These are phyloP conservation scores for Penicillium crystallinum DNA, from an alignment of 495 filamentous ascomycete genomes.

Conservation along the genomic window DNA sequence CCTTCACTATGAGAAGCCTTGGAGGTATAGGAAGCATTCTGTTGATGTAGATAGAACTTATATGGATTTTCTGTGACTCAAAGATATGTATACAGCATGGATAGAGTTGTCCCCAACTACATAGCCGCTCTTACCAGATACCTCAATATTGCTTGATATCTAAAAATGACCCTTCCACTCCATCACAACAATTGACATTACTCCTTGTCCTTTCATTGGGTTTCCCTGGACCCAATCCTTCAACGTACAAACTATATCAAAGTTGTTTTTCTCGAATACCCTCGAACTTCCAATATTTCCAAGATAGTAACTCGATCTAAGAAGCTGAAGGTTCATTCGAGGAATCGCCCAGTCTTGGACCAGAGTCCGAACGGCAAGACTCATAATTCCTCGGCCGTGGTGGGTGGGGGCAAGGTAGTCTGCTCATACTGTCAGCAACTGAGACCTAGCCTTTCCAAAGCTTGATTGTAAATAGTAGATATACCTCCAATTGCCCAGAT, in stretches of 20 bases:
- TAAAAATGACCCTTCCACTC: conserved; percentile 3
- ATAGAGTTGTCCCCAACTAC: too few relatives aligned
- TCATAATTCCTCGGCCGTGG: conserved; percentile 29
- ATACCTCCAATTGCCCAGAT: conserved; percentile 23
- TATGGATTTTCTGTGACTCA: too few relatives aligned
- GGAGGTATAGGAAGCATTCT: too few relatives aligned
- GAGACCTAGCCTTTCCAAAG: background rate
- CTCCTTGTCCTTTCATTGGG: conserved; percentile 14
- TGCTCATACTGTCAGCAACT: conserved; percentile 2
- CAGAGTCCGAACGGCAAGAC: conserved; percentile 10
- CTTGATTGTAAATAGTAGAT: background rate
- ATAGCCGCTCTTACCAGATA: too few relatives aligned
- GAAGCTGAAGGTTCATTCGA: conserved; percentile 19
- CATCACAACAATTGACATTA: conserved; percentile 14
- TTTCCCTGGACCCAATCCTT: conserved; percentile 15
- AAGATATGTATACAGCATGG: too few relatives aligned
- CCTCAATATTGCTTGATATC: background rate
- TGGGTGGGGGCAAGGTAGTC: conserved; percentile 20
- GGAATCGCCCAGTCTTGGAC: conserved; percentile 25
- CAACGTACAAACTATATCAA: conserved; percentile 9
- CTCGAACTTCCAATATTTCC: conserved; percentile 21
- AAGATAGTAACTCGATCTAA: conserved; percentile 15
- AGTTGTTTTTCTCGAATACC: conserved; percentile 25
- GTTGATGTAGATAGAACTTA: too few relatives aligned
- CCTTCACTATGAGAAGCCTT: too few relatives aligned